Evolutionary conservation across 257 asterid species (phyloP).

Genomic region (Gentiana dahurica): DNA sequence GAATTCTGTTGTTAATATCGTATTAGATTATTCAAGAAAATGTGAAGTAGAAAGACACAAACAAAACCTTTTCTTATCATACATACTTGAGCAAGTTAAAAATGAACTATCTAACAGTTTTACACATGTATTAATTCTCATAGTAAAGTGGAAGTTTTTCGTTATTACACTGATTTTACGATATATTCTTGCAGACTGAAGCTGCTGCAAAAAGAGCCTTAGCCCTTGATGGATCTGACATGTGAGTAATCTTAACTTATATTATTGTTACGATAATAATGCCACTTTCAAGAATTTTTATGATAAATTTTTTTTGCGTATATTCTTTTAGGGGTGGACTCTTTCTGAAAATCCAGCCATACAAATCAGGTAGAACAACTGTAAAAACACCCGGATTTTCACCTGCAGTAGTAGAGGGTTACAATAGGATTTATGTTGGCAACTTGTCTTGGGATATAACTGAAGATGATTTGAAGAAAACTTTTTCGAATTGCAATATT

Average conservation of each 20-base stretch:
- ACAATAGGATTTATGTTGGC: conserved; percentile 77
- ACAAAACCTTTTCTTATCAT: no score
- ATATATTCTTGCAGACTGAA: conserved; percentile 53
- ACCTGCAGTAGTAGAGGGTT: conserved; percentile 63
- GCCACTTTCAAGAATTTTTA: not conserved
- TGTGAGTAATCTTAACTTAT: conserved; percentile 35
- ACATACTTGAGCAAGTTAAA: no score
- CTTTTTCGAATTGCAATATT: conserved; percentile 46
- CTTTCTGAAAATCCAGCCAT: conserved; percentile 73
- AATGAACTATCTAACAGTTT: not conserved
- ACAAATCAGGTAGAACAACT: conserved; percentile 40
- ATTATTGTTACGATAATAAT: not conserved
- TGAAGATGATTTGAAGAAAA: conserved; percentile 59
- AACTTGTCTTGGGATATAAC: conserved; percentile 84
- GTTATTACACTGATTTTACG: conserved; percentile 2
- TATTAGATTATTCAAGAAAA: no score
- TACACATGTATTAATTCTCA: not conserved
- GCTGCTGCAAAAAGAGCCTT: conserved; percentile 89
- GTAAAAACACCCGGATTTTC: conserved; percentile 39
- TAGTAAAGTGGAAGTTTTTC: not conserved
- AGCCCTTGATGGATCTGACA: conserved; percentile 90
- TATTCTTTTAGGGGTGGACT: conserved; percentile 63
- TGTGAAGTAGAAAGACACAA: no score
- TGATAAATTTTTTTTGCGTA: not conserved
- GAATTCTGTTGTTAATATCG: no score